Percentiles rank a stretch among this genome's conserved stretches.
Evolutionary conservation across 352 stramenopile species (phyloP).

Genomic region (Phytophthora fragariae): DNA sequence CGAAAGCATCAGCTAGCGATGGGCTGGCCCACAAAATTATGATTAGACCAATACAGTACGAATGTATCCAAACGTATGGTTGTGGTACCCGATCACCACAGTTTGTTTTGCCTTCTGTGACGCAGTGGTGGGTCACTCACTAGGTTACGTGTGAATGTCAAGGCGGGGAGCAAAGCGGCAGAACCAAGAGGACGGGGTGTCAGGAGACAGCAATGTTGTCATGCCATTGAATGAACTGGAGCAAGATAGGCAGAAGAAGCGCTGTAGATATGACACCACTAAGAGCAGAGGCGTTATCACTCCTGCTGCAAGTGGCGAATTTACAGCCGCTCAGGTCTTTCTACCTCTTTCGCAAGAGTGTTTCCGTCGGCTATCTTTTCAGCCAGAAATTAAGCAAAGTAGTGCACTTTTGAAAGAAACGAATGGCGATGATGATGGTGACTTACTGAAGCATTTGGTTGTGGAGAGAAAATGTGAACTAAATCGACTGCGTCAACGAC

Average conservation of each 20-base stretch:
- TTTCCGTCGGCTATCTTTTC: not conserved
- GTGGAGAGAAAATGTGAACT: not conserved
- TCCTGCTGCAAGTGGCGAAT: not conserved
- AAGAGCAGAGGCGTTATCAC: not conserved
- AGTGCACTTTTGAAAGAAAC: too few relatives aligned
- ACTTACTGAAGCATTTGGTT: not conserved
- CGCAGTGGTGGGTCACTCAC: too few relatives aligned
- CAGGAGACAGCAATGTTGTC: too few relatives aligned
- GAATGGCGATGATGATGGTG: not conserved
- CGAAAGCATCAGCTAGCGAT: not conserved
- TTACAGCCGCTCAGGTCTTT: not conserved
- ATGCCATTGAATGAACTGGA: too few relatives aligned
- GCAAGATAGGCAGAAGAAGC: too few relatives aligned
- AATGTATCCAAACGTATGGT: not conserved
- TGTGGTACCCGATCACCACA: too few relatives aligned
- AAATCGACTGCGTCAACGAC: not conserved
- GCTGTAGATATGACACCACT: not conserved
- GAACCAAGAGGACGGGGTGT: too few relatives aligned
- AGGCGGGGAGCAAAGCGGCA: too few relatives aligned
- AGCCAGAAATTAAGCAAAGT: not conserved
- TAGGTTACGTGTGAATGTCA: not conserved
- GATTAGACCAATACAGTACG: not conserved
- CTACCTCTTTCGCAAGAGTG: not conserved
- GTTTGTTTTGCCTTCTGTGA: too few relatives aligned
- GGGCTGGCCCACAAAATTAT: not conserved